These are phyloP conservation scores for Eucalyptus brandiana DNA, from an alignment of 345 rosid species.

Conservation along the genomic window DNA sequence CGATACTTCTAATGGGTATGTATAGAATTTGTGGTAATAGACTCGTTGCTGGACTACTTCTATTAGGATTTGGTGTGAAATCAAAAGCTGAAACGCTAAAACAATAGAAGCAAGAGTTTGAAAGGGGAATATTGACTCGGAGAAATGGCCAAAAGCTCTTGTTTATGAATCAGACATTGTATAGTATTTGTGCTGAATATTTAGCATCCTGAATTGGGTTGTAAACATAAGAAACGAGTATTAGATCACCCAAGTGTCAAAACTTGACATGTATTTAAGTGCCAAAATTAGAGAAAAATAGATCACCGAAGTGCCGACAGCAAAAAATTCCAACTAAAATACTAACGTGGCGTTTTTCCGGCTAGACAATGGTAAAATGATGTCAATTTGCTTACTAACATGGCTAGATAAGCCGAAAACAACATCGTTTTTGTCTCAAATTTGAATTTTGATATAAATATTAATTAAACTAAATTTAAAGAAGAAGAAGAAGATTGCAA, in stretches of 20 bases:
- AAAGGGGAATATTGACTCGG: neutral
- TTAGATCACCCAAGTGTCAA: no score
- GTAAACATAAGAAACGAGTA: neutral
- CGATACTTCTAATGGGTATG: neutral
- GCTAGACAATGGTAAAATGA: no score
- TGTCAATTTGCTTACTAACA: no score
- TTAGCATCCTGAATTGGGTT: neutral
- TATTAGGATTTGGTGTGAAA: neutral
- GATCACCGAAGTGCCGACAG: fast-evolving
- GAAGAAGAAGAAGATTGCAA: no score
- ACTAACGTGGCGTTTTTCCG: fast-evolving
- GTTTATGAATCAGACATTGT: neutral
- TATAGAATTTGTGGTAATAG: neutral
- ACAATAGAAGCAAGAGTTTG: neutral
- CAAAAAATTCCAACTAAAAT: no score
- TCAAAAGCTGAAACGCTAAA: neutral
- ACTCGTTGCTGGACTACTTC: neutral
- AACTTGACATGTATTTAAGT: no score
- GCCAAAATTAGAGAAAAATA: no score
- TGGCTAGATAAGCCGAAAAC: no score
- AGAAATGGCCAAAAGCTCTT: neutral
- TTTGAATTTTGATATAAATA: no score
- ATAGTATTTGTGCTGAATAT: neutral
- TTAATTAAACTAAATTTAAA: no score
- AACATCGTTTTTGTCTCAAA: fast-evolving